Conservation (phyloP, 495 filamentous ascomycete species). For the Neurospora sp. region DNA sequence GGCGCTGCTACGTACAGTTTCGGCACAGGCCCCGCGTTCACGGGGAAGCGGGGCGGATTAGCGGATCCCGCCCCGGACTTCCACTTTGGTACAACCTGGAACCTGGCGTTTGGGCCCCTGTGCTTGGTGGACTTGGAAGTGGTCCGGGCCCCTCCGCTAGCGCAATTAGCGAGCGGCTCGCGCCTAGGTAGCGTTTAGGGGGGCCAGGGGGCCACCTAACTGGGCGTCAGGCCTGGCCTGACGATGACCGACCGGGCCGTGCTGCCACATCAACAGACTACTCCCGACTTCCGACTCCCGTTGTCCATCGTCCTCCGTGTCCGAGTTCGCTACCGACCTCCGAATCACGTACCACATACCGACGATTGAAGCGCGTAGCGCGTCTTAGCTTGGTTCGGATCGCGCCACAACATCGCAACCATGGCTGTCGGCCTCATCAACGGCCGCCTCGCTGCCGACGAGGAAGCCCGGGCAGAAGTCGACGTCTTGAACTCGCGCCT, state of each 20-base stretch:
- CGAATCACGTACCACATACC: background rate
- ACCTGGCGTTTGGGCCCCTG: background rate
- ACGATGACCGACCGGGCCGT: background rate
- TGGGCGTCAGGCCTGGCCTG: background rate
- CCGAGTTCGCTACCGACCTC: background rate
- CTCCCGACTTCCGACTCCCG: background rate
- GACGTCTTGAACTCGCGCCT: slow-evolving; percentile 56
- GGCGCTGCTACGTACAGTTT: background rate
- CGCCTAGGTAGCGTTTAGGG: background rate
- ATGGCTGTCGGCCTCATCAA: slow-evolving; percentile 41
- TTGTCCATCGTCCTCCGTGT: background rate
- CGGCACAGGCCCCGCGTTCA: background rate
- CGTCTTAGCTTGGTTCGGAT: background rate
- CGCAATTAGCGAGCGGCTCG: background rate
- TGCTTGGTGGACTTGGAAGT: background rate
- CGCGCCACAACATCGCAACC: background rate
- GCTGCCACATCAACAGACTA: background rate
- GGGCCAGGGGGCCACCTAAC: background rate
- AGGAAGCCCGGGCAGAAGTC: slow-evolving; percentile 56
- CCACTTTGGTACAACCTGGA: background rate
- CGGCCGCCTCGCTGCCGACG: slow-evolving; percentile 42
- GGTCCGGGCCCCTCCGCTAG: background rate
- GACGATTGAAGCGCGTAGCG: background rate
- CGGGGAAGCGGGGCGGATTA: background rate
- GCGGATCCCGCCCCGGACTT: background rate